Evolutionary conservation across 495 filamentous ascomycete species (phyloP).

Genomic region (Neurospora sublineolata): DNA sequence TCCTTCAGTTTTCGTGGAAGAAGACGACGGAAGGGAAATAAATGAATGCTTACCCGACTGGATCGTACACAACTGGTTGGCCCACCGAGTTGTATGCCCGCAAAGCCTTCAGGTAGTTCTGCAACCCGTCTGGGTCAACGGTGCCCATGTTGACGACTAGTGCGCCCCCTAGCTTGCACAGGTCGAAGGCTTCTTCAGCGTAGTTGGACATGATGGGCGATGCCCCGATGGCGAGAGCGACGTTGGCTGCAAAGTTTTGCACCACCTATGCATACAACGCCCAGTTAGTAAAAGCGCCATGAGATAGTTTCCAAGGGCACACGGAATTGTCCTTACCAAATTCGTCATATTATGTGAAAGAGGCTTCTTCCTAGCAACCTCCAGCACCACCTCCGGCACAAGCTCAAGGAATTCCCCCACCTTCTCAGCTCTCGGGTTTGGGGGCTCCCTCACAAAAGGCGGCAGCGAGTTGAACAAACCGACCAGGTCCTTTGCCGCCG

Average conservation of each 20-base stretch:
- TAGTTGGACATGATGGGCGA: constrained; percentile 92
- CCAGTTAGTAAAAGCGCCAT: neutral
- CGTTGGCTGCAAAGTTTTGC: constrained; percentile 86
- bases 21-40: neutral
- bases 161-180: constrained; percentile 52
- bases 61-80: constrained; percentile 74
- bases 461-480: constrained; percentile 31
- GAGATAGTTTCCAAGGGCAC: neutral
- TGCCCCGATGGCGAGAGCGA: constrained; percentile 72
- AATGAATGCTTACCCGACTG: constrained; percentile 51
- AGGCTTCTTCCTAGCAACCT: constrained; percentile 50
- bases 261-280: constrained; percentile 42
- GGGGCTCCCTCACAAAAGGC: constrained; percentile 46
- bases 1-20: neutral
- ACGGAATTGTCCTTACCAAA: constrained; percentile 24
- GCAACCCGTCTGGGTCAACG: constrained; percentile 56
- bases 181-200: constrained; percentile 68
- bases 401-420: constrained; percentile 32
- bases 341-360: constrained; percentile 97
- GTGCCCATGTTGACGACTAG: constrained; percentile 96
- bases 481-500: constrained; percentile 45
- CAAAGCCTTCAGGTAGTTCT: constrained; percentile 49
- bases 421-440: constrained; percentile 41
- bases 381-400: constrained; percentile 46
- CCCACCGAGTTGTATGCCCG: constrained; percentile 66